Base-by-base conservation (phyloP, 23 red algal genomes). In the Gracilaria domingensis region DNA sequence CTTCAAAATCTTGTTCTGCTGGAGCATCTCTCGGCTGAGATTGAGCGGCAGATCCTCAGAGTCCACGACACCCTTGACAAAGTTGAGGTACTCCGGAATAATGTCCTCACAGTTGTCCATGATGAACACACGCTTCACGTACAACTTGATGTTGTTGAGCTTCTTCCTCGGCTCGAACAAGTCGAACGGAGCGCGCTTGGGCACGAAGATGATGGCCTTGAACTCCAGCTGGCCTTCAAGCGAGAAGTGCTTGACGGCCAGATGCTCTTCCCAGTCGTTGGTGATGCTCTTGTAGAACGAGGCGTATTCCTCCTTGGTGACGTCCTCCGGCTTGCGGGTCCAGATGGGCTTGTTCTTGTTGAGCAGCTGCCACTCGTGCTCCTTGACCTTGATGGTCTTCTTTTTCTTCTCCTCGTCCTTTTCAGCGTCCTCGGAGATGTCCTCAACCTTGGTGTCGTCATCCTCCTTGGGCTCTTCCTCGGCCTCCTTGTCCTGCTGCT, bases 91-190 rank as follows among this genome's bases (percentile, higher is more conserved):
- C 87, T 98, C 97, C 23, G 97, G 97, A 47, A 98, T 98, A 44
- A 98, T 92, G 16, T 98, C 97, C 74, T 98, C 97, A 84, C 97
- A 98, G 38, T 98, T 98, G 90, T 98, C 97, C 97, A 98, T 98
- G 79, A 98, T 98, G 55, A 98, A 98, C 37, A 98, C 97, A 35
- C 91, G 88, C 85, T 95, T 95, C 29, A 98, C 97, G 33, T 98
- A 98, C 48, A 98, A 93, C 55, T 94, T 93, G 48, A 98, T 98
- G 84, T 95, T 98, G 82, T 98, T 98, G 23, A 95, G 56, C 81
- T 98, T 98, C 93, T 98, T 98, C 11, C 88, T 61, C n/a, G 97
- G 97, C 82, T 98, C 97, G 60, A 98, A 98, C 74, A 98, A 58
- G 53, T 98, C 97, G 60, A 98, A 98, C 23, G 97, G 97, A 25